Conservation (phyloP, 768 basidiomycete genomes). For the Xerocomellus intermedius region DNA sequence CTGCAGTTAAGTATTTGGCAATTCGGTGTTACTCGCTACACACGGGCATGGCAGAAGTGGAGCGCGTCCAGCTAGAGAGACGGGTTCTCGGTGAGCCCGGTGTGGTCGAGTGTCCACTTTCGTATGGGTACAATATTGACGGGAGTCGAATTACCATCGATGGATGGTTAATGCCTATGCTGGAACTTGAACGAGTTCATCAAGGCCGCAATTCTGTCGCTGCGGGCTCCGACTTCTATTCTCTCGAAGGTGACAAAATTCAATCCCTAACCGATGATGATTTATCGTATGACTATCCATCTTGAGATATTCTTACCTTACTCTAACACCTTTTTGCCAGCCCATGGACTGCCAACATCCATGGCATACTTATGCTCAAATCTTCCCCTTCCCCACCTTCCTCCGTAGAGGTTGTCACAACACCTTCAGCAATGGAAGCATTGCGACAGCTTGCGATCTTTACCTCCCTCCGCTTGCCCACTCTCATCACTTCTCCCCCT, state of each 20-base stretch:
- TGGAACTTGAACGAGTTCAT: slow-evolving; percentile 63
- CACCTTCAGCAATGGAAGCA: slow-evolving; percentile 55
- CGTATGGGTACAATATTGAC: slow-evolving; percentile 50
- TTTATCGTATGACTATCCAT: slow-evolving; percentile 47
- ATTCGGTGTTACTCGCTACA: slow-evolving; percentile 78
- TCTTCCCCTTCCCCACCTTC: slow-evolving; percentile 29
- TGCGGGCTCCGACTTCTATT: slow-evolving; percentile 48
- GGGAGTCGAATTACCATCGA: slow-evolving; percentile 52
- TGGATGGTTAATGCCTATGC: slow-evolving; percentile 77
- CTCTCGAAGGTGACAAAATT: slow-evolving; percentile 31
- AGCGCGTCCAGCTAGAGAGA: slow-evolving; percentile 64
- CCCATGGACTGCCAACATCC: slow-evolving; percentile 55
- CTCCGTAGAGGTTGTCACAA: slow-evolving; percentile 53
- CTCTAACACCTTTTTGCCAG: slow-evolving; percentile 37
- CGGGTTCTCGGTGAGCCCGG: slow-evolving; percentile 58
- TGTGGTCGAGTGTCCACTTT: slow-evolving; percentile 60
- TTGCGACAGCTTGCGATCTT: slow-evolving; percentile 64
- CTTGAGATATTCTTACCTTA: not conserved
- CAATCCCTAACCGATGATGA: slow-evolving; percentile 43
- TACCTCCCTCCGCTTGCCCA: slow-evolving; percentile 68
- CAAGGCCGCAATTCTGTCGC: slow-evolving; percentile 48
- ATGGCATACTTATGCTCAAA: slow-evolving; percentile 66
- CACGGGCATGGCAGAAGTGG: slow-evolving; percentile 74
- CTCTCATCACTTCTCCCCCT: slow-evolving; percentile 79
- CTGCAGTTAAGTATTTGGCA: slow-evolving; percentile 64